Conservation (phyloP, 805 yeast genomes). For the Pichia gijzeniarum region DNA sequence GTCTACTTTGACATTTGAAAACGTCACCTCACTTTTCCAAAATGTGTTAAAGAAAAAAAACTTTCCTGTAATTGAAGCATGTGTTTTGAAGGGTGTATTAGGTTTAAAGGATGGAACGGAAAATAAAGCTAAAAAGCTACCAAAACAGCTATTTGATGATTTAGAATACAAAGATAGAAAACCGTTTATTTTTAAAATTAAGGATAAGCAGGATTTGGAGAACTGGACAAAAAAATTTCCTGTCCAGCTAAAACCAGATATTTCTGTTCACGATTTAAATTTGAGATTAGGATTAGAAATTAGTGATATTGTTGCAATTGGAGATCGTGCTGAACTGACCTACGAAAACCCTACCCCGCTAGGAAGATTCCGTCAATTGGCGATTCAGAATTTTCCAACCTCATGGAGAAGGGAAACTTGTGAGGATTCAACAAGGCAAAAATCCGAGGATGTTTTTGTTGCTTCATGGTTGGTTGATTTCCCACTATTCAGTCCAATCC, state of each 20-base stretch:
- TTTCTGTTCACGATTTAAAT: conserved; percentile 21
- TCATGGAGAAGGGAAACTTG: conserved; percentile 39
- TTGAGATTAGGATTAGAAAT: conserved; percentile 36
- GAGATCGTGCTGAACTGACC: conserved; percentile 62
- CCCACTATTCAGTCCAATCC: conserved; percentile 82
- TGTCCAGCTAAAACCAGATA: conserved; percentile 2
- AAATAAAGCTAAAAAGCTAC: conserved; percentile 7
- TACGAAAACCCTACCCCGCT: conserved; percentile 96
- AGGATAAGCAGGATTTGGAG: conserved; percentile 31
- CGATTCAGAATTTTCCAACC: conserved; percentile 48
- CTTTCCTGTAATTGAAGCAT: conserved; percentile 70
- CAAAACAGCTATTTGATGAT: conserved; percentile 28
- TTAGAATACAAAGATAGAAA: conserved; percentile 47
- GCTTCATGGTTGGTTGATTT: conserved; percentile 88
- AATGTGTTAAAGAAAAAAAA: conserved; percentile 28
- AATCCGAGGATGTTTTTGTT: conserved; percentile 38
- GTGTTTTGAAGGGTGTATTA: conserved; percentile 52
- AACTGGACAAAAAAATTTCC: conserved; percentile 38
- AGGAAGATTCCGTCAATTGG: conserved; percentile 76
- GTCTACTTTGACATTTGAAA: conserved; percentile 44
- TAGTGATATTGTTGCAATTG: conserved; percentile 73
- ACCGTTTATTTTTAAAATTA: conserved; percentile 52
- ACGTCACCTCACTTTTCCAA: conserved; percentile 39
- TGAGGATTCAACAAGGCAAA: conserved; percentile 15
- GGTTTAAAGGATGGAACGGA: conserved; percentile 29